A percentile compares a stretch with the other conserved stretches of the same genome.
Conservation (phyloP, 345 rosid genomes). For the Arabidopsis suecica region DNA sequence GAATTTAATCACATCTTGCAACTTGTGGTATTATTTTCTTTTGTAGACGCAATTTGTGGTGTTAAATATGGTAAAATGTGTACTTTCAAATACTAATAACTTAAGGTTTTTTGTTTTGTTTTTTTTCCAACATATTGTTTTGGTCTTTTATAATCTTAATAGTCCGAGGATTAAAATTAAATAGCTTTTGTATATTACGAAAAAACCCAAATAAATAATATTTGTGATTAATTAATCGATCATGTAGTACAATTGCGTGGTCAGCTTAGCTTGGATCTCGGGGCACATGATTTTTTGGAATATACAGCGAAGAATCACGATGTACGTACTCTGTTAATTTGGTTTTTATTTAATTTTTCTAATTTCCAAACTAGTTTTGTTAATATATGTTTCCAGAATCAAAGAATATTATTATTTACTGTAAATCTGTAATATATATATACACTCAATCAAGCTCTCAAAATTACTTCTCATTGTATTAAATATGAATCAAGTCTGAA, state of each 20-base stretch:
- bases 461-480: conserved; percentile 3
- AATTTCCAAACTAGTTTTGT: neutral
- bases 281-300: conserved; percentile 39
- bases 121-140: neutral
- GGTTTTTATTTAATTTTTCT: neutral
- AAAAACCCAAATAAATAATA: neutral
- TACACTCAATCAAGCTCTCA: neutral
- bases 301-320: conserved; percentile 44
- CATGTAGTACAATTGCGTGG: conserved; percentile 29
- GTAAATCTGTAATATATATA: neutral
- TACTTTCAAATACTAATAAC: conserved; percentile 22
- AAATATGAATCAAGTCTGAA: neutral
- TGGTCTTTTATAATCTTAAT: conserved; percentile 9
- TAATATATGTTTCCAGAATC: neutral
- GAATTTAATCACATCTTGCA: conserved; percentile 20
- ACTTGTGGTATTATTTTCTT: conserved; percentile 1
- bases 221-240: conserved; percentile 16
- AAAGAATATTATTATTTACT: neutral
- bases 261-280: conserved; percentile 15
- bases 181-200: neutral
- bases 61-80: conserved; percentile 19
- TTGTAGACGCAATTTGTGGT: neutral
- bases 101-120: too few relatives aligned
- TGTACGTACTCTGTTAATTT: conserved; percentile 29
- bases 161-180: conserved; percentile 17